A percentile compares a stretch with the other conserved stretches of the same genome.
Conservation (phyloP, 495 filamentous ascomycete species). For the Halenospora varia region DNA sequence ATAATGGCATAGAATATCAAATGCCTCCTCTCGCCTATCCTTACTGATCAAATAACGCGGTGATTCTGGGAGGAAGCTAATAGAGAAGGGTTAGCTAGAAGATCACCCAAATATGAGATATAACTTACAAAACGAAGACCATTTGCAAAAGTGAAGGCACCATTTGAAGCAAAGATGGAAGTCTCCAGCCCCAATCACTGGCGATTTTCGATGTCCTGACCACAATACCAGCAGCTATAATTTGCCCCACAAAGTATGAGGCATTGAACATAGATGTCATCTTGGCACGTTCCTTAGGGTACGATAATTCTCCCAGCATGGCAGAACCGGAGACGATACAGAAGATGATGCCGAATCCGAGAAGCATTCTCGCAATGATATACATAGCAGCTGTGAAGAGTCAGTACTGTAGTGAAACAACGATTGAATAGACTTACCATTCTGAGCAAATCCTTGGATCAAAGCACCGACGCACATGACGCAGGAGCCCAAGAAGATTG, state of each 20-base stretch:
- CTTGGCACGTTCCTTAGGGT: slow-evolving; percentile 62
- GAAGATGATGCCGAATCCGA: slow-evolving; percentile 61
- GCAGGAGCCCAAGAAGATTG: slow-evolving; percentile 45
- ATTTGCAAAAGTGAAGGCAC: slow-evolving; percentile 17
- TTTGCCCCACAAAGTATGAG: slow-evolving; percentile 47
- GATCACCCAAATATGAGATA: slow-evolving; percentile 1
- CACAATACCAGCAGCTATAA: slow-evolving; percentile 16
- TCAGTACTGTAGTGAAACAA: neutral
- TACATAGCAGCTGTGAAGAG: slow-evolving; percentile 45
- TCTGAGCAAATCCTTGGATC: slow-evolving; percentile 35
- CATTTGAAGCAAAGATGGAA: slow-evolving; percentile 21
- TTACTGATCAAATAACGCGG: slow-evolving; percentile 56
- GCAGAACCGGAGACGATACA: slow-evolving; percentile 61
- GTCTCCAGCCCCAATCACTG: slow-evolving; percentile 20
- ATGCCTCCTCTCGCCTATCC: slow-evolving; percentile 50
- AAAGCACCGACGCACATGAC: slow-evolving; percentile 44
- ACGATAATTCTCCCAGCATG: slow-evolving; percentile 60
- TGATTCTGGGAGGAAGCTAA: slow-evolving; percentile 41
- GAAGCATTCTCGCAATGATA: slow-evolving; percentile 57
- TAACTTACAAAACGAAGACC: slow-evolving; percentile 12
- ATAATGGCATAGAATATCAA: slow-evolving; percentile 50
- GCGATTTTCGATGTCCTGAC: slow-evolving; percentile 13
- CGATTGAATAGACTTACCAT: slow-evolving; percentile 18
- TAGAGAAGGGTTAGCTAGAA: neutral
- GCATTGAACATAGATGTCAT: slow-evolving; percentile 66